Conservation (phyloP, 2,329 filamentous ascomycete genomes). For the Lasiodiplodia sp. region DNA sequence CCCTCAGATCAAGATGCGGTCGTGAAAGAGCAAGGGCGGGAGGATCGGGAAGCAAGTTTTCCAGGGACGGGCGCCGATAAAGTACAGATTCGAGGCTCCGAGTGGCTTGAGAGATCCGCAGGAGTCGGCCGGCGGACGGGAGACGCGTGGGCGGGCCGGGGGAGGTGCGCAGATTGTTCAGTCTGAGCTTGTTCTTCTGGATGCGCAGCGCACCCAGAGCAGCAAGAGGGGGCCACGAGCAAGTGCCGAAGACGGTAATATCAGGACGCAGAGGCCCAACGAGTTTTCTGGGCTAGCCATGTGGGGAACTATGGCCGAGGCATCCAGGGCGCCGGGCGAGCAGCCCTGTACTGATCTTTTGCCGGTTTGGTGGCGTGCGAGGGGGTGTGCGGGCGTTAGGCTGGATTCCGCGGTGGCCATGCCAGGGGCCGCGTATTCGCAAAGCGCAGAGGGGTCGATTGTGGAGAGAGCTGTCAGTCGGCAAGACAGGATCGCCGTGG, state of each 20-base stretch:
- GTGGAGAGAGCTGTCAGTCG: background rate
- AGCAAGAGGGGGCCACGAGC: background rate
- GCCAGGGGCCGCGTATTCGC: background rate
- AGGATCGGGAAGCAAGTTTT: background rate
- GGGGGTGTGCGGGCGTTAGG: background rate
- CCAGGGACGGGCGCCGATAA: conserved; percentile 12
- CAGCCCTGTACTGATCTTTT: conserved; percentile 6
- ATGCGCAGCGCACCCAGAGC: background rate
- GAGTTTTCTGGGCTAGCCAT: conserved; percentile 8
- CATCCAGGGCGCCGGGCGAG: background rate
- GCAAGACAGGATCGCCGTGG: background rate
- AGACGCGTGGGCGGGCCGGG: conserved; percentile 12
- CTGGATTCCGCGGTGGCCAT: background rate
- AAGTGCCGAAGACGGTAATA: conserved; percentile 23
- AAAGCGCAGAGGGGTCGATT: background rate
- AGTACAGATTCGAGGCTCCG: conserved; percentile 5
- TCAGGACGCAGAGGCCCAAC: conserved; percentile 22
- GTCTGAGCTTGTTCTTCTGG: background rate
- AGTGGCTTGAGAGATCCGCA: conserved; percentile 5
- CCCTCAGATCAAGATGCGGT: conserved; percentile 13
- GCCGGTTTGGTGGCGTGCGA: background rate
- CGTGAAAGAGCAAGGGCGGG: background rate
- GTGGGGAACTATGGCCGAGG: background rate
- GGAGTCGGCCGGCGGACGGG: background rate
- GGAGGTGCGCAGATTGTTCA: background rate